Percentiles rank a stretch among this genome's conserved stretches.
Conservation (phyloP, 2,329 filamentous ascomycete genomes). For the Diaporthe velutina region DNA sequence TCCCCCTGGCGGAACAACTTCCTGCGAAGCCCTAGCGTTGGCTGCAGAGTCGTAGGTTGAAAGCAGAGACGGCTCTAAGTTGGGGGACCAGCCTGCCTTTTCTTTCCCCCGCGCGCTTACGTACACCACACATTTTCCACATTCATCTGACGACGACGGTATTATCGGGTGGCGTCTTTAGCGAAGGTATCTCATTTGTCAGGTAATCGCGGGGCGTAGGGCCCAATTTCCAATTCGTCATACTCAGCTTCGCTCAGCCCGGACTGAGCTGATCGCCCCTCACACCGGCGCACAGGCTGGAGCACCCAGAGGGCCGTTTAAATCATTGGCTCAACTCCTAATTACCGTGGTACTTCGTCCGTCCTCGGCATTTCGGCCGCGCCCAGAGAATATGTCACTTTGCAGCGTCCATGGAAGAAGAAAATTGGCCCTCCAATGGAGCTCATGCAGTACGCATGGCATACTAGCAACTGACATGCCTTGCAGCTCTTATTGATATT, state of each 20-base stretch:
- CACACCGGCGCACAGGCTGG: background rate
- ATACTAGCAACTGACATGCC: background rate
- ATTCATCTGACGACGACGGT: background rate
- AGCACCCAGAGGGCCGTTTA: background rate
- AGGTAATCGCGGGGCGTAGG: background rate
- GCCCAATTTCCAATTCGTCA: conserved; percentile 1
- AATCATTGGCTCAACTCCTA: background rate
- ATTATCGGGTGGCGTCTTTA: background rate
- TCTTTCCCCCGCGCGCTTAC: background rate
- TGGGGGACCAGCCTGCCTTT: background rate
- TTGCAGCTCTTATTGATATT: background rate
- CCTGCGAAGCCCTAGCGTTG: background rate
- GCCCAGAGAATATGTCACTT: background rate
- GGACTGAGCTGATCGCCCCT: background rate
- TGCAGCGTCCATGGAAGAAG: background rate
- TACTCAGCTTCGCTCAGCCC: background rate
- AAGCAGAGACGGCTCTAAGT: background rate
- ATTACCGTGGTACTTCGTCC: background rate
- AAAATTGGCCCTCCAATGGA: conserved; percentile 23
- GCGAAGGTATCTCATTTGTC: background rate
- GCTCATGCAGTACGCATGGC: background rate
- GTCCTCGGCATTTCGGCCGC: background rate
- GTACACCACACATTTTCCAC: background rate
- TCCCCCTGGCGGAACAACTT: background rate
- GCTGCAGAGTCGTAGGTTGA: background rate